Evolutionary conservation across 768 basidiomycete species (phyloP).

Genomic region (Lentinula aciculospora): DNA sequence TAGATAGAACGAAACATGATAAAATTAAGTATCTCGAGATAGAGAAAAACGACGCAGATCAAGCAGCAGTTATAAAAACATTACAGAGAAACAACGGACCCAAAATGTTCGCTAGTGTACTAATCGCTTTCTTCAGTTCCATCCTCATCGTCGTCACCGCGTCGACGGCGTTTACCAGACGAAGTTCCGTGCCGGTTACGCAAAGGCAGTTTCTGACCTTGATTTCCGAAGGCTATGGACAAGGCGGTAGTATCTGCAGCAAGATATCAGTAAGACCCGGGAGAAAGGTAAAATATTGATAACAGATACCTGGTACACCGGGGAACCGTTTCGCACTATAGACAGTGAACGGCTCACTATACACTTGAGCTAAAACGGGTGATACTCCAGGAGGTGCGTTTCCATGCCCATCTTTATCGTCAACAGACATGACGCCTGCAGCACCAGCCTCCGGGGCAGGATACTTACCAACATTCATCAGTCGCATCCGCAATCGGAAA

Average conservation of each 20-base stretch:
- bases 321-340: conserved; percentile 94
- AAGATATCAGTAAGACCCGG: background rate
- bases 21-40: background rate
- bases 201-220: conserved; percentile 87
- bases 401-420: background rate
- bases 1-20: background rate
- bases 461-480: conserved; percentile 84
- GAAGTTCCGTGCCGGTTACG: conserved; percentile 73
- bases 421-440: conserved; percentile 48
- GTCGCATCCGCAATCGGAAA: conserved; percentile 80
- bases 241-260: conserved; percentile 77
- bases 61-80: background rate
- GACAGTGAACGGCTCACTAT: conserved; percentile 80
- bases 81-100: background rate
- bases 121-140: conserved; percentile 43
- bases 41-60: background rate
- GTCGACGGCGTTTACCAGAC: conserved; percentile 52
- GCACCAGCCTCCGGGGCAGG: conserved; percentile 72
- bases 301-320: conserved; percentile 73
- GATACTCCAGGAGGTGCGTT: conserved; percentile 34
- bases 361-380: conserved; percentile 78
- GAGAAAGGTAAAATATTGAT: conserved; percentile 8
- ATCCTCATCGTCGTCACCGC: conserved; percentile 60
- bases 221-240: conserved; percentile 84
- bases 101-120: background rate